These are phyloP conservation scores for Malus hybrid DNA, from an alignment of 331 rosid species.

Conservation along the genomic window DNA sequence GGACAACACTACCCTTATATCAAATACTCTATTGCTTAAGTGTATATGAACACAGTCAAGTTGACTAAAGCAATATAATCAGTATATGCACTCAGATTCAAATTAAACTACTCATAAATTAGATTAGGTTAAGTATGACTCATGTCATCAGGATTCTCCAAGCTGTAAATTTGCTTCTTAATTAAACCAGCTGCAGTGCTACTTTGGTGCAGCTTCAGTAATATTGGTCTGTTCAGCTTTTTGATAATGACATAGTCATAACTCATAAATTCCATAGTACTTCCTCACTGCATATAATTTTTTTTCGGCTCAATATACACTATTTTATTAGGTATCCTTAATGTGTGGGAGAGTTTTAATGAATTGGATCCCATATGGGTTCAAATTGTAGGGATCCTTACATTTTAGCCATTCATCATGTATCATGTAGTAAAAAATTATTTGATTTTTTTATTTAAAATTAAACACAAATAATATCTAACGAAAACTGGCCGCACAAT, in stretches of 20 bases:
- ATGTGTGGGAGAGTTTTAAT: background rate
- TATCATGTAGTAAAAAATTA: no score
- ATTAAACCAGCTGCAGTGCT: background rate
- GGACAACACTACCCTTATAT: no score
- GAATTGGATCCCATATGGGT: no score
- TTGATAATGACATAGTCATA: background rate
- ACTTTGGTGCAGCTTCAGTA: background rate
- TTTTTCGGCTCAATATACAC: no score
- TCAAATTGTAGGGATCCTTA: no score
- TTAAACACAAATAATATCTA: no score
- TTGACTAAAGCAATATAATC: no score
- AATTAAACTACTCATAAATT: no score
- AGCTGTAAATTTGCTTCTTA: background rate
- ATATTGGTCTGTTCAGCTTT: background rate
- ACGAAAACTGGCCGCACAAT: rapidly evolving
- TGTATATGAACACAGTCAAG: background rate
- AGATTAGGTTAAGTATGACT: background rate
- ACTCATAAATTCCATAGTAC: background rate
- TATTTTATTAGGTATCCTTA: background rate
- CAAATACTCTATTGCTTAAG: background rate
- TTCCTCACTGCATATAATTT: background rate
- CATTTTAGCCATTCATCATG: no score
- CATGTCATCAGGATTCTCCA: background rate
- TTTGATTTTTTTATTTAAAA: no score
- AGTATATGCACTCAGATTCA: no score